A percentile compares a stretch with the other conserved stretches of the same genome.
phyloP scores from a whole-genome alignment of 495 filamentous ascomycete genomes.

The Copromyces sp. region DNA sequence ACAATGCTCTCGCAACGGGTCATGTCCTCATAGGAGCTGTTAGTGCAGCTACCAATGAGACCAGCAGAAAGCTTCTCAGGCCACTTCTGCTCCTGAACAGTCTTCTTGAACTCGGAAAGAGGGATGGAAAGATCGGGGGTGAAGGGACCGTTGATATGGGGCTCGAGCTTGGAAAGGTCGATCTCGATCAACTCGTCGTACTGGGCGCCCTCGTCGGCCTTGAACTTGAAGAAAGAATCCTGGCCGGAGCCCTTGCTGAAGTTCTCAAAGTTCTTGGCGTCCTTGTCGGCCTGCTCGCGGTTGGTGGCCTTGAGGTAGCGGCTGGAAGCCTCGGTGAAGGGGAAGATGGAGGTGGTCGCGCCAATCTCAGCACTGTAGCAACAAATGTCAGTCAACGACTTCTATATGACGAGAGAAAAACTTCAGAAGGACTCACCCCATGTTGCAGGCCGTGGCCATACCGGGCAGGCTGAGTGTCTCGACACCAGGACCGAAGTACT shows the following conservation, averaged over 20 bases:
- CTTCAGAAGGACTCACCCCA: conserved; percentile 27
- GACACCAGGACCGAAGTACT: conserved; percentile 83
- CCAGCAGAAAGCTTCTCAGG: conserved; percentile 83
- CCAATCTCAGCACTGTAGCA: conserved; percentile 63
- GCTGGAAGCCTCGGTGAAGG: conserved; percentile 36
- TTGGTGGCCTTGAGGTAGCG: conserved; percentile 77
- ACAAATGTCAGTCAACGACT: background rate
- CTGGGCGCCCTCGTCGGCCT: conserved; percentile 66
- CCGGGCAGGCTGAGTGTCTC: conserved; percentile 84
- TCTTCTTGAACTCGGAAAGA: conserved; percentile 74
- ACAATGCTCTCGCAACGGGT: conserved; percentile 84
- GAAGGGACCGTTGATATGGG: conserved; percentile 95
- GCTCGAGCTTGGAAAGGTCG: conserved; percentile 80
- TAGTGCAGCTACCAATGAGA: conserved; percentile 95
- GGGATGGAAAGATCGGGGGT: conserved; percentile 92
- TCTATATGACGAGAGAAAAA: background rate
- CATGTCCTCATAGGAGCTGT: conserved; percentile 98
- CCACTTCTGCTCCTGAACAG: conserved; percentile 77
- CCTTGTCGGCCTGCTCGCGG: conserved; percentile 57
- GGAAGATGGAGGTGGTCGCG: conserved; percentile 90
- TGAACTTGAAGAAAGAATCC: conserved; percentile 38
- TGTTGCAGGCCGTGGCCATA: conserved; percentile 88
- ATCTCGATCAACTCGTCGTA: conserved; percentile 93
- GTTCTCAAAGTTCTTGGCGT: conserved; percentile 44
- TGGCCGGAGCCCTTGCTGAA: conserved; percentile 26